phyloP scores from a whole-genome alignment of 306 rosid species.

The Citrullus mucosospermus region DNA sequence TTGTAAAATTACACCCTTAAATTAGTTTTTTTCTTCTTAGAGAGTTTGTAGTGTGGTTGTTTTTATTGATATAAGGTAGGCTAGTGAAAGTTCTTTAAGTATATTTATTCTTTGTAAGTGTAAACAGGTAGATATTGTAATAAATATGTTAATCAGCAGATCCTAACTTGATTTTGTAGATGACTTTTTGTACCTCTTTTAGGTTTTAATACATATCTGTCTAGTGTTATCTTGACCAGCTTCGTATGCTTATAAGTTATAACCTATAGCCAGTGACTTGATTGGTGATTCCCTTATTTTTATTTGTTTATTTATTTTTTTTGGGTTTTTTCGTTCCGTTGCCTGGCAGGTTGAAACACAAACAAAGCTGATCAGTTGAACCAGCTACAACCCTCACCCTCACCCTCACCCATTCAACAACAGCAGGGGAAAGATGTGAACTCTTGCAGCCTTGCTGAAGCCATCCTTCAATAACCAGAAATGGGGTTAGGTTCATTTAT shows the following conservation, averaged over 20 bases:
- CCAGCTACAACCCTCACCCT: not conserved
- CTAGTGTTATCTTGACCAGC: not conserved
- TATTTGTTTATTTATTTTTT: not conserved
- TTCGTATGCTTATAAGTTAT: not conserved
- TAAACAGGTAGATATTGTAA: slow-evolving; percentile 44
- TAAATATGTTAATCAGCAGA: slow-evolving; percentile 25
- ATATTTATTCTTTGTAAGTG: slow-evolving; percentile 70
- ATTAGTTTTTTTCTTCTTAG: slow-evolving; percentile 5
- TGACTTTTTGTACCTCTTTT: not conserved
- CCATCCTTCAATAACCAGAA: not conserved
- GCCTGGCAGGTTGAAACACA: not conserved
- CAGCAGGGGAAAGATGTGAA: not conserved
- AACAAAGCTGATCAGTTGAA: not conserved
- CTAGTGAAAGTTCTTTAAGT: slow-evolving; percentile 45
- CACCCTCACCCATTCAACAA: not conserved
- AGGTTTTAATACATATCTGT: not conserved
- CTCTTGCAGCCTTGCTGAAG: not conserved
- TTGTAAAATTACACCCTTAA: slow-evolving; percentile 5
- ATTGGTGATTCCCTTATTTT: not conserved
- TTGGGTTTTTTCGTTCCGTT: not conserved
- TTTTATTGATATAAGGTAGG: slow-evolving; percentile 46
- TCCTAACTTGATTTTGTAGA: not conserved
- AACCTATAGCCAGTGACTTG: not conserved
- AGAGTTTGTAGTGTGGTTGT: slow-evolving; percentile 21
- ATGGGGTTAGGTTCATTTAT: not conserved